Evolutionary conservation across 768 basidiomycete species (phyloP).

Genomic region (Lactarius sp.): DNA sequence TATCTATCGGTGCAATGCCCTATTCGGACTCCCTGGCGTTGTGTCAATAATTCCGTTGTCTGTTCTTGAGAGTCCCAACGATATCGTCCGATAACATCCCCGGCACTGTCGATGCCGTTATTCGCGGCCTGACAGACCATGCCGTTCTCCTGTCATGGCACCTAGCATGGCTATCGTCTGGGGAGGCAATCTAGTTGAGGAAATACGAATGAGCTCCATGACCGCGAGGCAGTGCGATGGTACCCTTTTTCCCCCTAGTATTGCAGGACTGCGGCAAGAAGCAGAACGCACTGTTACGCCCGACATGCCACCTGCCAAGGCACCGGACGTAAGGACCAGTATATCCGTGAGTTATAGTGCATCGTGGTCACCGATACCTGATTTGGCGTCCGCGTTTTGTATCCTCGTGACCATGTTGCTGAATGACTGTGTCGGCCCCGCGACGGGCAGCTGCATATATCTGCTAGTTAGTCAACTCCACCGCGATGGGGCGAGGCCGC

Average conservation of each 20-base stretch:
- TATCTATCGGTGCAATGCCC: constrained; percentile 30
- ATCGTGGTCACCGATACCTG: constrained; percentile 50
- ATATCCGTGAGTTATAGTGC: constrained; percentile 47
- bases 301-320: constrained; percentile 50
- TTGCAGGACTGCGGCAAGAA: neutral
- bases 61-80: constrained; percentile 47
- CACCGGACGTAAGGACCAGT: constrained; percentile 41
- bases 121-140: constrained; percentile 45
- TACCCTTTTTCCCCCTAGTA: neutral
- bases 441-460: constrained; percentile 36
- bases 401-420: constrained; percentile 50
- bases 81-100: constrained; percentile 51
- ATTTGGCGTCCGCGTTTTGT: constrained; percentile 43
- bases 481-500: constrained; percentile 37
- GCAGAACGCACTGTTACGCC: constrained; percentile 40
- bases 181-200: constrained; percentile 42
- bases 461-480: constrained; percentile 41
- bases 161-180: constrained; percentile 50
- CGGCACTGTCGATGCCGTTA: constrained; percentile 46
- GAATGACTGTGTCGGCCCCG: constrained; percentile 39
- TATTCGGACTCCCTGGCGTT: neutral
- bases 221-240: constrained; percentile 38
- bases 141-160: constrained; percentile 48
- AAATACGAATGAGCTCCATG: constrained; percentile 39
- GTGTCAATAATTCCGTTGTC: constrained; percentile 42